A percentile compares a stretch with the other conserved stretches of the same genome.
Conservation (phyloP, 495 filamentous ascomycete species). For the Polyplosphaeria fusca region DNA sequence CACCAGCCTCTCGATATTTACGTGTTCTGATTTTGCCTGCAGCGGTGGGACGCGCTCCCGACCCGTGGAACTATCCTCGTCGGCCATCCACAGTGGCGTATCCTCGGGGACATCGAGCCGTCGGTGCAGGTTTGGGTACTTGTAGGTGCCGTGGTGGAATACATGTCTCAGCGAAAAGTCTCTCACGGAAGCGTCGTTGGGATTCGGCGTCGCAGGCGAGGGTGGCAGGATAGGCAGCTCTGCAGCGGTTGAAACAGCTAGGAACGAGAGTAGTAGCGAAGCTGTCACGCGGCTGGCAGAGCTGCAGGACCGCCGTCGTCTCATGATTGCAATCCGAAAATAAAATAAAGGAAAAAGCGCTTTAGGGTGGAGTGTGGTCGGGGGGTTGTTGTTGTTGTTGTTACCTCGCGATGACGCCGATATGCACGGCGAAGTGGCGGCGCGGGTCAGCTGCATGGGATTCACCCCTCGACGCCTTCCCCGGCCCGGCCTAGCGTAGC, state of each 20-base stretch:
- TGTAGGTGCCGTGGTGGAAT: constrained; percentile 77
- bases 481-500: too few relatives aligned
- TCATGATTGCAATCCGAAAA: constrained; percentile 17
- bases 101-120: constrained; percentile 67
- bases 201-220: background rate
- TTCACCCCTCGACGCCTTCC: too few relatives aligned
- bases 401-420: constrained; percentile 1
- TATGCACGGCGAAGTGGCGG: too few relatives aligned
- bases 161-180: constrained; percentile 66
- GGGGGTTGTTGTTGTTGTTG: background rate
- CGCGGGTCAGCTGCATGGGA: too few relatives aligned
- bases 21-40: constrained; percentile 55
- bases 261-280: constrained; percentile 59
- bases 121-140: constrained; percentile 69
- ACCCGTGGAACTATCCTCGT: constrained; percentile 53
- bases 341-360: background rate
- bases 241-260: constrained; percentile 50
- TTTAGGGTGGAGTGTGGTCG: background rate
- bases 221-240: constrained; percentile 29
- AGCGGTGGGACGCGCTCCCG: constrained; percentile 48
- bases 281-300: constrained; percentile 58
- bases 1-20: constrained; percentile 72
- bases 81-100: constrained; percentile 58
- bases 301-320: constrained; percentile 22
- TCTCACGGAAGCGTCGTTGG: constrained; percentile 1